phyloP scores from a whole-genome alignment of 2,329 filamentous ascomycete species.

The Lasiodiplodia sp. region DNA sequence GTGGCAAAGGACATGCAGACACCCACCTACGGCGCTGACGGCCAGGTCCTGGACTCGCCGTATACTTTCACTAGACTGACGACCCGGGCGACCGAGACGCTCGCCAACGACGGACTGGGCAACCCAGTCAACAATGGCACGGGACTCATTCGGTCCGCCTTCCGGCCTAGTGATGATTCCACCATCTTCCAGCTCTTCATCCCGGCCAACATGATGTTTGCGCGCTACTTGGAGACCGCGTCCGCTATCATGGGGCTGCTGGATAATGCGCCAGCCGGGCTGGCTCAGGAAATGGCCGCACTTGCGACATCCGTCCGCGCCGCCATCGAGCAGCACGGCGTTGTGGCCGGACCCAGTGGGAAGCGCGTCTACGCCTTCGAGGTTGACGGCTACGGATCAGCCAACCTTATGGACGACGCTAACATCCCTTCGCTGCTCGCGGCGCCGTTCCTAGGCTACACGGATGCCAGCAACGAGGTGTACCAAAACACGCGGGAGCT shows the following conservation, averaged over 20 bases:
- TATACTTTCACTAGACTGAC: constrained; percentile 57
- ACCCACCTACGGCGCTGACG: constrained; percentile 57
- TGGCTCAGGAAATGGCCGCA: constrained; percentile 64
- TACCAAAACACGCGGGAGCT: constrained; percentile 57
- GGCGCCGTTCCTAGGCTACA: constrained; percentile 69
- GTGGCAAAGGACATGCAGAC: constrained; percentile 56
- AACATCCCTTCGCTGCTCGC: constrained; percentile 73
- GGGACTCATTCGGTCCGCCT: constrained; percentile 58
- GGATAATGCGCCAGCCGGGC: constrained; percentile 54
- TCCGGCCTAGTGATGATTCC: constrained; percentile 59
- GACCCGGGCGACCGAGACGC: constrained; percentile 55
- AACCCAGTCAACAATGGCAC: constrained; percentile 59
- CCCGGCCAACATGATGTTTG: constrained; percentile 74
- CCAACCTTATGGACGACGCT: constrained; percentile 74
- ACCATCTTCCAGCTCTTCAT: constrained; percentile 60
- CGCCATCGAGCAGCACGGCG: constrained; percentile 55
- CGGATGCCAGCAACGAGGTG: constrained; percentile 47
- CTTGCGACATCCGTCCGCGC: constrained; percentile 57
- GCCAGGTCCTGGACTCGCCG: constrained; percentile 51
- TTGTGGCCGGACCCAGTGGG: constrained; percentile 44
- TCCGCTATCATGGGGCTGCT: constrained; percentile 62
- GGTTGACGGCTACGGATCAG: constrained; percentile 57
- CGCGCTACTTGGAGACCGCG: constrained; percentile 65
- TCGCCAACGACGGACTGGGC: constrained; percentile 61
- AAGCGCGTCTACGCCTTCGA: constrained; percentile 56